These are phyloP conservation scores for Triticum turgidum DNA, from an alignment of 176 grass and related monocot genomes.

Conservation along the genomic window DNA sequence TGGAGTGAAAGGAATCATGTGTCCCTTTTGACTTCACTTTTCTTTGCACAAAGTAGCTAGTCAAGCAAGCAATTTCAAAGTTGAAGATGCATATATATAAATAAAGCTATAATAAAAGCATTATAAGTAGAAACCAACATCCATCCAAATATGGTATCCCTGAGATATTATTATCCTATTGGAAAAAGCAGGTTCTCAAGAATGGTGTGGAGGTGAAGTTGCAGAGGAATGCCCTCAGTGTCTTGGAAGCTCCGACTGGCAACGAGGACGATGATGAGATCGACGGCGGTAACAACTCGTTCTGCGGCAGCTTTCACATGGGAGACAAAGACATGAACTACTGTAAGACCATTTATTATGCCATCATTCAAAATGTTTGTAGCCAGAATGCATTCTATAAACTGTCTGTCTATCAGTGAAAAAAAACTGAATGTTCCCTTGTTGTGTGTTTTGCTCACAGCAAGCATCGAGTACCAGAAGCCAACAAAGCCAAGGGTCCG, in stretches of 20 bases:
- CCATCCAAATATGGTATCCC: neutral
- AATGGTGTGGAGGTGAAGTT: slow-evolving; percentile 89
- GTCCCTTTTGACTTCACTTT: neutral
- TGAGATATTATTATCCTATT: slow-evolving; percentile 1
- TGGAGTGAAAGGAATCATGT: neutral
- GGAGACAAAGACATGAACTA: slow-evolving; percentile 66
- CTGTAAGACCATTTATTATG: slow-evolving; percentile 40
- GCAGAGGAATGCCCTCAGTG: slow-evolving; percentile 81
- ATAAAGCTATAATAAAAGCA: no score
- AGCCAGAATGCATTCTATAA: neutral
- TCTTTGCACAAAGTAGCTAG: neutral
- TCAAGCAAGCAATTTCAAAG: neutral
- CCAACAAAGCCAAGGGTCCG: slow-evolving; percentile 74
- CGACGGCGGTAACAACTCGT: slow-evolving; percentile 47
- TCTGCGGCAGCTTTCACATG: slow-evolving; percentile 73
- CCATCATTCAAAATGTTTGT: neutral
- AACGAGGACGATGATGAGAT: slow-evolving; percentile 50
- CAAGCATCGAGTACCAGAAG: slow-evolving; percentile 66
- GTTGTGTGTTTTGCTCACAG: slow-evolving; percentile 15
- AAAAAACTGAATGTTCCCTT: no score
- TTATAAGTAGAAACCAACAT: neutral
- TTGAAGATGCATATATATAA: neutral
- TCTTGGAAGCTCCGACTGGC: slow-evolving; percentile 77
- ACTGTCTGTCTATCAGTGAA: neutral
- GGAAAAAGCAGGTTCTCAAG: slow-evolving; percentile 57